phyloP scores from a whole-genome alignment of 768 basidiomycete species.

The Tricholoma terreum region DNA sequence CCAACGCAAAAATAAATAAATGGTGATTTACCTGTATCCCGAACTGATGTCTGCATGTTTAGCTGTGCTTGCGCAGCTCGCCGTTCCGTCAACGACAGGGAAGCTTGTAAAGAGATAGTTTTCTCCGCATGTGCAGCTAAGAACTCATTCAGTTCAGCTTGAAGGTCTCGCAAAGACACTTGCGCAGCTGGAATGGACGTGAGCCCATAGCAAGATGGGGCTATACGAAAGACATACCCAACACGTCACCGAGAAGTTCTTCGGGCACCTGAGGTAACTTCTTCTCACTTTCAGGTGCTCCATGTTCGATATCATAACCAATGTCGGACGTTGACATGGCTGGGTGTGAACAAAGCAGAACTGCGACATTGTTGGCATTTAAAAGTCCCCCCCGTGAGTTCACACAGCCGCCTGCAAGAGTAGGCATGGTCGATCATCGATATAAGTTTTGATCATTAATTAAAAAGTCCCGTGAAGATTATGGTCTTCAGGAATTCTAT shows the following conservation, averaged over 20 bases:
- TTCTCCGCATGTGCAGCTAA: conserved; percentile 5
- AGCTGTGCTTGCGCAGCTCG: background rate
- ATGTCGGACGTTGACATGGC: background rate
- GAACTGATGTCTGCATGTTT: background rate
- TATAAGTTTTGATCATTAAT: background rate
- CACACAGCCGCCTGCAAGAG: background rate
- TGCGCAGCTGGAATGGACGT: background rate
- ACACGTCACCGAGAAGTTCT: background rate
- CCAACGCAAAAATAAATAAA: background rate
- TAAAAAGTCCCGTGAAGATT: background rate
- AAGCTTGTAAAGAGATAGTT: background rate
- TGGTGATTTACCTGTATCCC: background rate
- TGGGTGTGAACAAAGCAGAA: background rate
- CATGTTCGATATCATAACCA: background rate
- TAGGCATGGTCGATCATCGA: background rate
- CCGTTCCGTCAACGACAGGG: background rate
- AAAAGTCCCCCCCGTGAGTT: background rate
- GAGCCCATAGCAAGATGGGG: background rate
- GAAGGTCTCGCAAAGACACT: conserved; percentile 4
- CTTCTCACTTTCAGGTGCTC: background rate
- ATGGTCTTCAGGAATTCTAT: background rate
- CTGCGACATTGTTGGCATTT: too few species aligned
- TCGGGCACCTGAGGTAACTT: background rate
- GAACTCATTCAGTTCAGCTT: conserved; percentile 9
- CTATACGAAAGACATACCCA: background rate